Conservation (phyloP, 75 land plant genomes). For the Azolla pinnata region DNA sequence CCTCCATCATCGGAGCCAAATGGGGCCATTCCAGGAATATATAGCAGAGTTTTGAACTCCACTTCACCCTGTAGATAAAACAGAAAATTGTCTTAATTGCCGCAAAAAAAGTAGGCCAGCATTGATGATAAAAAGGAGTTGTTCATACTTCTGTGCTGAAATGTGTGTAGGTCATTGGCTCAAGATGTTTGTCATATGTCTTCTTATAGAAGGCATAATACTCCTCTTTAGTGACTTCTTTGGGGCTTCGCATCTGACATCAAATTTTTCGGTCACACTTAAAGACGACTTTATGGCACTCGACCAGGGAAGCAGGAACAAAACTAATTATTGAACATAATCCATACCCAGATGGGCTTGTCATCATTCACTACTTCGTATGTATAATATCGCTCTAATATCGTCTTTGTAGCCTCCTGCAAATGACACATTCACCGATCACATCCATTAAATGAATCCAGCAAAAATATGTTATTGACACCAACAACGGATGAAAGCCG, state of each 20-base stretch:
- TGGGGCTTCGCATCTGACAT: slow-evolving; percentile 72
- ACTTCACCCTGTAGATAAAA: slow-evolving; percentile 79
- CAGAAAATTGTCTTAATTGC: slow-evolving; percentile 1
- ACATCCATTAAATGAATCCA: no score
- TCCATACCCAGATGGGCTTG: slow-evolving; percentile 84
- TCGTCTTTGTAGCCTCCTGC: slow-evolving; percentile 72
- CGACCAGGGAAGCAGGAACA: no score
- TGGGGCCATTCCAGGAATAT: slow-evolving; percentile 96
- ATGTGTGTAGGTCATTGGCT: slow-evolving; percentile 75
- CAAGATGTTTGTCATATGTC: slow-evolving; percentile 84
- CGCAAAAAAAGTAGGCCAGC: neutral
- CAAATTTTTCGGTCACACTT: no score
- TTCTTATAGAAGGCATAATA: slow-evolving; percentile 83
- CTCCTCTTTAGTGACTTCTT: slow-evolving; percentile 74
- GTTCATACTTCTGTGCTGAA: slow-evolving; percentile 81
- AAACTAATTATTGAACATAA: neutral
- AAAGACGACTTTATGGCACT: no score
- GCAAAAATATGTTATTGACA: no score
- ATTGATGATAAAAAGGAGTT: neutral
- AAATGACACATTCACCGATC: slow-evolving; percentile 31
- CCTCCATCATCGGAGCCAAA: slow-evolving; percentile 67
- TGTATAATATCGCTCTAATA: slow-evolving; percentile 85
- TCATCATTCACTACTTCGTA: slow-evolving; percentile 95
- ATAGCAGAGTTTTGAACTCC: slow-evolving; percentile 85
- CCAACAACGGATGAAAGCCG: neutral